These are phyloP conservation scores for Austropuccinia psidii DNA, from an alignment of 1,284 basidiomycete species.

Conservation along the genomic window DNA sequence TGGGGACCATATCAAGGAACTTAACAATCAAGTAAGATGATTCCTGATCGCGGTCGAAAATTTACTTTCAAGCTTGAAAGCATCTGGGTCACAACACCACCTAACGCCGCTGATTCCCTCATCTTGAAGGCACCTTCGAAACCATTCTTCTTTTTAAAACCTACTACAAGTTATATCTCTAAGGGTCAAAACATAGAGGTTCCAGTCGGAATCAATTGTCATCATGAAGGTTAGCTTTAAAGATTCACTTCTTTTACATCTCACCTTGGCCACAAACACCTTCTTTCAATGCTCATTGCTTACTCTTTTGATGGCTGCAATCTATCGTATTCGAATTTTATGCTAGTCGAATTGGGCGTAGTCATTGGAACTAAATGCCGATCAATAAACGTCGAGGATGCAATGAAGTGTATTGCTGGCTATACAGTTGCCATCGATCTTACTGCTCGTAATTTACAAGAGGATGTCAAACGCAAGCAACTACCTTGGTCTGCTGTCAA, in stretches of 20 bases:
- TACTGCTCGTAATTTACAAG: conserved; percentile 25
- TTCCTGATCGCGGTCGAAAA: background rate
- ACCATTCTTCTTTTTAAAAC: conserved; percentile 32
- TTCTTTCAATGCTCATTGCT: no score
- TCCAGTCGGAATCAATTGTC: conserved; percentile 20
- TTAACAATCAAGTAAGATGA: conserved; percentile 22
- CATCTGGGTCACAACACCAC: no score
- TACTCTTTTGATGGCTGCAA: no score
- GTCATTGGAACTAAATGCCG: conserved; percentile 13
- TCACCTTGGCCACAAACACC: no score
- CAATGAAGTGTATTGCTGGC: conserved; percentile 6
- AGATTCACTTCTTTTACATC: no score
- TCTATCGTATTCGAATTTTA: background rate
- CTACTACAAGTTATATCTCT: conserved; percentile 14
- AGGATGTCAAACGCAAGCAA: background rate
- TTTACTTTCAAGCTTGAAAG: background rate
- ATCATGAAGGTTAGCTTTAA: conserved; percentile 23
- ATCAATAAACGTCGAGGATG: background rate
- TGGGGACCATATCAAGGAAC: conserved; percentile 22
- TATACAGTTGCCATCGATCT: conserved; percentile 28
- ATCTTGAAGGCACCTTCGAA: background rate
- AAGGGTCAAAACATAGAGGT: conserved; percentile 16
- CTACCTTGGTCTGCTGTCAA: conserved; percentile 18
- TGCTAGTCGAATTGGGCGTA: conserved; percentile 26
- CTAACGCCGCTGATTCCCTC: no score